Percentiles rank a stretch among this genome's conserved stretches.
Evolutionary conservation across 2,329 filamentous ascomycete genomes (phyloP).

Genomic region (Stachybotrys echinatus): DNA sequence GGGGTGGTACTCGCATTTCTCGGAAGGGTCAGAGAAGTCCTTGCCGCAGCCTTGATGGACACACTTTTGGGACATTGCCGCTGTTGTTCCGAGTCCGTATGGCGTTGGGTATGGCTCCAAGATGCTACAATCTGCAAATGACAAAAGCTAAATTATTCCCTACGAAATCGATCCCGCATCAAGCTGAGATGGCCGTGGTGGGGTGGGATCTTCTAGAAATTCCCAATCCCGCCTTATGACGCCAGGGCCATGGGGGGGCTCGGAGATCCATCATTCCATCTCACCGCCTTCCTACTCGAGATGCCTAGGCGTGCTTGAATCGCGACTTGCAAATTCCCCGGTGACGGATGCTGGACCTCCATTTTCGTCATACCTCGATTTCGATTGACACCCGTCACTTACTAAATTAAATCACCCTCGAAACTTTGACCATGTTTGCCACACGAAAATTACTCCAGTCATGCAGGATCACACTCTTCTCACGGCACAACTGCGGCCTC

Average conservation of each 20-base stretch:
- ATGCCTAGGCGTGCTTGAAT: conserved; percentile 20
- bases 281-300: conserved; percentile 28
- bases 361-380: too few relatives aligned
- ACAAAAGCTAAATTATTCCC: neutral
- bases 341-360: too few relatives aligned
- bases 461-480: conserved; percentile 70
- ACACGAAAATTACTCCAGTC: conserved; percentile 45
- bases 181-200: conserved; percentile 10
- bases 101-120: neutral
- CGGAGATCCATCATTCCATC: conserved; percentile 5
- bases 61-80: conserved; percentile 72
- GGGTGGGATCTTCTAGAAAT: conserved; percentile 38
- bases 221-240: conserved; percentile 14
- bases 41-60: conserved; percentile 96
- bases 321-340: neutral
- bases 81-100: neutral
- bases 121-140: neutral
- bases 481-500: conserved; percentile 64
- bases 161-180: neutral
- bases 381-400: too few relatives aligned
- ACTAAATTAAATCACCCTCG: too few relatives aligned
- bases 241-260: conserved; percentile 7
- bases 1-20: conserved; percentile 87
- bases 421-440: conserved; percentile 49
- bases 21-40: conserved; percentile 72